Percentiles rank a stretch among this genome's conserved stretches.
phyloP scores from a whole-genome alignment of 495 filamentous ascomycete genomes.

The Oleoguttula mirabilis region DNA sequence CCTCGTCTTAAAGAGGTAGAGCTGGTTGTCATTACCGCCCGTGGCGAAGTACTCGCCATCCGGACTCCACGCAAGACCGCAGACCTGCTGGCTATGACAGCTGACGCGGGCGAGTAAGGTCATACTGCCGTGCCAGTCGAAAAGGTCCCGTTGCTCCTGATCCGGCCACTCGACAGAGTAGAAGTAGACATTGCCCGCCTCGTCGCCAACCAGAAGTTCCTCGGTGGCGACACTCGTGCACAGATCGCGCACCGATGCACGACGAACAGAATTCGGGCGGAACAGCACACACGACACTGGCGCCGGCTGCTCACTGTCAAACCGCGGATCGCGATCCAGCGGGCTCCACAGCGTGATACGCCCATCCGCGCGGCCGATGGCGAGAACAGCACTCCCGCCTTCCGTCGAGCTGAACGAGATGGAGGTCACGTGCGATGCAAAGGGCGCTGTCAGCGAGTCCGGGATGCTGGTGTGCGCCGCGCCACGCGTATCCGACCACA shows the following conservation, averaged over 20 bases:
- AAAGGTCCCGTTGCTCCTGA: slow-evolving; percentile 31
- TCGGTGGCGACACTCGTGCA: slow-evolving; percentile 43
- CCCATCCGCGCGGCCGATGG: slow-evolving; percentile 67
- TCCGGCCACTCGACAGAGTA: slow-evolving; percentile 82
- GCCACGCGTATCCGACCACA: slow-evolving; percentile 69
- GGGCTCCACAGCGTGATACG: slow-evolving; percentile 50
- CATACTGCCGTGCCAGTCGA: slow-evolving; percentile 65
- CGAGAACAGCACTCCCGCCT: slow-evolving; percentile 69
- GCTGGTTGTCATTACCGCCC: slow-evolving; percentile 85
- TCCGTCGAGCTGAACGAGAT: slow-evolving; percentile 74
- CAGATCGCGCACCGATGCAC: slow-evolving; percentile 22
- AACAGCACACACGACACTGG: slow-evolving; percentile 69
- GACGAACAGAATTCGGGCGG: slow-evolving; percentile 38
- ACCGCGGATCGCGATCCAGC: slow-evolving; percentile 49
- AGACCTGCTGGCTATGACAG: slow-evolving; percentile 81
- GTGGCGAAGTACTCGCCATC: slow-evolving; percentile 69
- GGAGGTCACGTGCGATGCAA: slow-evolving; percentile 55
- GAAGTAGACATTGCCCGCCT: slow-evolving; percentile 73
- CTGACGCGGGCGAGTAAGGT: slow-evolving; percentile 62
- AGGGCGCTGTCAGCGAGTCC: slow-evolving; percentile 27
- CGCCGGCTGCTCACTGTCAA: slow-evolving; percentile 57
- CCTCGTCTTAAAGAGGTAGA: slow-evolving; percentile 63
- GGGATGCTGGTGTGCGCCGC: slow-evolving; percentile 38
- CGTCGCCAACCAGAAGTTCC: slow-evolving; percentile 80
- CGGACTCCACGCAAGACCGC: slow-evolving; percentile 77